These are phyloP conservation scores for Achaetomium macrosporum DNA, from an alignment of 2,329 filamentous ascomycete species.

Conservation along the genomic window DNA sequence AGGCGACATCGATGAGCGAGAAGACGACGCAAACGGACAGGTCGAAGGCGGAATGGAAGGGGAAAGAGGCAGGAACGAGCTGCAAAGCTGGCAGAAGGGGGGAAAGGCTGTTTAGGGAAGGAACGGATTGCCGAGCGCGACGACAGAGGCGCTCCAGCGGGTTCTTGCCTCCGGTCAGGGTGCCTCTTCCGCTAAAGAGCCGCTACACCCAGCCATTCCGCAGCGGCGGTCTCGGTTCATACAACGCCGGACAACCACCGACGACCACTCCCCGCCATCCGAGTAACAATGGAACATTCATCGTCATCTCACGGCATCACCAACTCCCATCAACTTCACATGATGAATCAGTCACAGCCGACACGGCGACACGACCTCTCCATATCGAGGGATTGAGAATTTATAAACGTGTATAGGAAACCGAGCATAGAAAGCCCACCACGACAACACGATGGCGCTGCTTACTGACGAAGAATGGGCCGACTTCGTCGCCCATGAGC, in stretches of 20 bases:
- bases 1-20: neutral
- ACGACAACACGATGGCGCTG: conserved; percentile 22
- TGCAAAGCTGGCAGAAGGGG: neutral
- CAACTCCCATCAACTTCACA: too few relatives aligned
- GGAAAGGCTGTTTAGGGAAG: neutral
- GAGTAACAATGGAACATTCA: too few relatives aligned
- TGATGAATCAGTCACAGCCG: neutral
- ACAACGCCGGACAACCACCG: neutral
- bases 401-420: too few relatives aligned
- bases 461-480: conserved; percentile 55
- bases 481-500: conserved; percentile 49
- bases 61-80: neutral
- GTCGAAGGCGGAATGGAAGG: neutral
- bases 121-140: neutral
- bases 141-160: neutral
- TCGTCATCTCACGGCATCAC: too few relatives aligned
- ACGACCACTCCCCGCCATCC: neutral
- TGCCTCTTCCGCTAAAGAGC: neutral
- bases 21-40: neutral
- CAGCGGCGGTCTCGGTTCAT: neutral
- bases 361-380: neutral
- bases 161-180: neutral
- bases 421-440: too few relatives aligned
- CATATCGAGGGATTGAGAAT: neutral
- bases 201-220: neutral